Conservation (phyloP, 2,329 filamentous ascomycete genomes). For the Microascus cirrosus region DNA sequence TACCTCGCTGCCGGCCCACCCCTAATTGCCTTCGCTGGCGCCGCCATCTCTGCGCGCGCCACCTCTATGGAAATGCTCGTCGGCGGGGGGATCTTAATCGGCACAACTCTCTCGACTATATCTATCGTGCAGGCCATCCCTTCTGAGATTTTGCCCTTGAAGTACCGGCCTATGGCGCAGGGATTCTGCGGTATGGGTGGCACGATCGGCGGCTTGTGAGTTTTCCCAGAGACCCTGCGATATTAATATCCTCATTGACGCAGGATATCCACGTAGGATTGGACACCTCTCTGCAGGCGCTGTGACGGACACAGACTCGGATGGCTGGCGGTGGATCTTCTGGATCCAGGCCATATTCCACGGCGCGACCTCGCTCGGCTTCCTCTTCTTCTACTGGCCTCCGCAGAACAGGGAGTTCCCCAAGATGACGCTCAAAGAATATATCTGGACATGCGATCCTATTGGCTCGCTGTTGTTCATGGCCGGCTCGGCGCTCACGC, state of each 20-base stretch:
- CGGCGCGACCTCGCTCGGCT: slow-evolving; percentile 30
- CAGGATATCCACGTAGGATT: slow-evolving; percentile 19
- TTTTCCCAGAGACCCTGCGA: slow-evolving; percentile 5
- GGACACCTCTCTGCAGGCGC: slow-evolving; percentile 38
- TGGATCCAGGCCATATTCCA: slow-evolving; percentile 48
- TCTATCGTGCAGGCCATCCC: slow-evolving; percentile 45
- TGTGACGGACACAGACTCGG: slow-evolving; percentile 32
- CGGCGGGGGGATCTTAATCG: slow-evolving; percentile 45
- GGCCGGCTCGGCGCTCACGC: slow-evolving; percentile 26
- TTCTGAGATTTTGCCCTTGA: slow-evolving; percentile 43
- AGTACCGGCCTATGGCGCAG: slow-evolving; percentile 44
- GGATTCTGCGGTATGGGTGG: slow-evolving; percentile 39
- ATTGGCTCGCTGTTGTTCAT: slow-evolving; percentile 33
- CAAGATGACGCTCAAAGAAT: slow-evolving; percentile 24
- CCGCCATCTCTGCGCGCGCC: slow-evolving; percentile 42
- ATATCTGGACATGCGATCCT: slow-evolving; percentile 35
- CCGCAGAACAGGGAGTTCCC: slow-evolving; percentile 23
- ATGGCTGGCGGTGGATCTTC: slow-evolving; percentile 45
- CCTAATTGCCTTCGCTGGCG: slow-evolving; percentile 39
- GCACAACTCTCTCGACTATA: slow-evolving; percentile 40
- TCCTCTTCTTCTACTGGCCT: slow-evolving; percentile 36
- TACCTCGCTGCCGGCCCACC: slow-evolving; percentile 39
- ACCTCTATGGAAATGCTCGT: slow-evolving; percentile 44
- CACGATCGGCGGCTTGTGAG: slow-evolving; percentile 38
- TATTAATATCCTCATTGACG: neutral